A percentile compares a stretch with the other conserved stretches of the same genome.
These are phyloP conservation scores for Piromyces finnis DNA, from an alignment of 192 early-diverging fungal species.

Conservation along the genomic window DNA sequence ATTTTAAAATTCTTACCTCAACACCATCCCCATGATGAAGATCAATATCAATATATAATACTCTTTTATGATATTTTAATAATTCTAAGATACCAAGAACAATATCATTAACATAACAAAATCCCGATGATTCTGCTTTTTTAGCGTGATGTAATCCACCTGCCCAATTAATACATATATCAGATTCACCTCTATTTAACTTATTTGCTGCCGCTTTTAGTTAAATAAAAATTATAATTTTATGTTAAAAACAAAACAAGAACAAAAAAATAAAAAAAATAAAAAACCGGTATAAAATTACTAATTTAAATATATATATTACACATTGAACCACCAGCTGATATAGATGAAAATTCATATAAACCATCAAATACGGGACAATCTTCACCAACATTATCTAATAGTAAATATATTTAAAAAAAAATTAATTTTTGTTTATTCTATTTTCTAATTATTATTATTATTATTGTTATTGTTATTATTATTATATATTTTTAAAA, in stretches of 20 bases:
- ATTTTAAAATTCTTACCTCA: background rate
- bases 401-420: too few species aligned
- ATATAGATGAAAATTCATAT: conserved; percentile 84
- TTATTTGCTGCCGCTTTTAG: background rate
- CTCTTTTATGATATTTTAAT: conserved; percentile 5
- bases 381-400: conserved; percentile 65
- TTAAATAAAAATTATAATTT: background rate
- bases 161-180: background rate
- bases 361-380: conserved; percentile 96
- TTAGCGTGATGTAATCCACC: background rate
- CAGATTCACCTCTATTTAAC: background rate
- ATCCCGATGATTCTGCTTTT: background rate
- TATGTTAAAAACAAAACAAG: background rate
- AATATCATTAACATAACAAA: background rate
- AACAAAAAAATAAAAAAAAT: too few species aligned
- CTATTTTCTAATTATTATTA: too few species aligned
- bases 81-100: background rate
- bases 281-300: too few species aligned
- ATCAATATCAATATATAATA: conserved; percentile 5
- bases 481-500: too few species aligned
- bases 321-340: conserved; percentile 84
- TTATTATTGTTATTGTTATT: too few species aligned
- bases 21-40: conserved; percentile 14
- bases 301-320: too few species aligned
- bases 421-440: too few species aligned